phyloP scores from a whole-genome alignment of 345 rosid genomes.

The Euphorbia tirucalli region DNA sequence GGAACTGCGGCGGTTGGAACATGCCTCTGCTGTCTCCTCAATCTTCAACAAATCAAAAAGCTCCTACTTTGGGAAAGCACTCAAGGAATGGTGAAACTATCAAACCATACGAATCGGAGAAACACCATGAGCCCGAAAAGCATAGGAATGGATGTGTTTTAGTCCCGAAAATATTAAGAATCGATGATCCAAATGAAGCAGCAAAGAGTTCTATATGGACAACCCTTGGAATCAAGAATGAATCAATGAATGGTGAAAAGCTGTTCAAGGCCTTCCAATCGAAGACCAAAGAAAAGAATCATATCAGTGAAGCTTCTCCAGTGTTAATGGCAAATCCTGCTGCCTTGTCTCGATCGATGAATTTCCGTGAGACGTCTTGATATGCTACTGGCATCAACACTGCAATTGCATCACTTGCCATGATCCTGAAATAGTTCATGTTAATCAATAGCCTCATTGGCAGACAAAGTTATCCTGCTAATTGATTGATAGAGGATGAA shows the following conservation, averaged over 20 bases:
- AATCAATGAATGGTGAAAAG: conserved; percentile 43
- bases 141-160: conserved; percentile 13
- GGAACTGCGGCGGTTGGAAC: conserved; percentile 51
- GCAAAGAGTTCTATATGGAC: conserved; percentile 34
- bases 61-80: conserved; percentile 24
- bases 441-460: conserved; percentile 1
- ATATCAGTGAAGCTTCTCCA: conserved; percentile 38
- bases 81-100: conserved; percentile 28
- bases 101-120: conserved; percentile 22
- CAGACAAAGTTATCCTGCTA: conserved; percentile 10
- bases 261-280: conserved; percentile 58
- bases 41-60: conserved; percentile 17
- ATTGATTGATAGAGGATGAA: not conserved
- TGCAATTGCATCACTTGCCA: not conserved
- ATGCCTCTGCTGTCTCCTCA: conserved; percentile 18
- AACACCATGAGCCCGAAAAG: conserved; percentile 5
- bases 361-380: conserved; percentile 65
- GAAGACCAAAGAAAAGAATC: conserved; percentile 44
- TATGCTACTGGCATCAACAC: not conserved
- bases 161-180: conserved; percentile 23
- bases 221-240: conserved; percentile 39
- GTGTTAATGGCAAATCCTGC: conserved; percentile 70
- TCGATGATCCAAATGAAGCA: conserved; percentile 28
- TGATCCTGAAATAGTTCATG: conserved; percentile 1
- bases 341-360: conserved; percentile 72